phyloP scores from a whole-genome alignment of 306 rosid genomes.

The Alnus rubra region DNA sequence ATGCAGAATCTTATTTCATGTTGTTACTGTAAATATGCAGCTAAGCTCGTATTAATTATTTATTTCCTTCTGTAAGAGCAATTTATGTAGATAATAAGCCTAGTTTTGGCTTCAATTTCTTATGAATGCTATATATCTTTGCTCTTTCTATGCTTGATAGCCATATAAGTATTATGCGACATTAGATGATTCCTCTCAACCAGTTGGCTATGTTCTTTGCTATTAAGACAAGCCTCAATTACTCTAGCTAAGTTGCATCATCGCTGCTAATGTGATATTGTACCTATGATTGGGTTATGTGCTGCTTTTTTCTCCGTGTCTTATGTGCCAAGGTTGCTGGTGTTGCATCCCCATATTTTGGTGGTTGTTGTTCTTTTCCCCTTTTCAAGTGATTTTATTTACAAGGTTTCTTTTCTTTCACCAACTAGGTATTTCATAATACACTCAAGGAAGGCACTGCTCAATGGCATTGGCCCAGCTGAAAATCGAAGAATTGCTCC shows the following conservation, averaged over 20 bases:
- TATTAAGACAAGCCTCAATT: background rate
- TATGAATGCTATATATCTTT: background rate
- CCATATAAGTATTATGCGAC: background rate
- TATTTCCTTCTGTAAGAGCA: background rate
- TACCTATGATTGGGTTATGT: background rate
- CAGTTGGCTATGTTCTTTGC: background rate
- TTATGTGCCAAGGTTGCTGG: conserved; percentile 9
- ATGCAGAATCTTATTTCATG: background rate
- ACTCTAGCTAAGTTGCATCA: background rate
- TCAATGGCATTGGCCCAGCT: conserved; percentile 92
- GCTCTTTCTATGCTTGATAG: background rate
- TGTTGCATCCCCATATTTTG: conserved; percentile 29
- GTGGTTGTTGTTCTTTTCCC: conserved; percentile 9
- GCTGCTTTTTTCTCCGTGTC: background rate
- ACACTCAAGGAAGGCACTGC: conserved; percentile 91
- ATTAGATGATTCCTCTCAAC: background rate
- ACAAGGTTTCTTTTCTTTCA: conserved; percentile 90
- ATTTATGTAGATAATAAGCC: conserved; percentile 4
- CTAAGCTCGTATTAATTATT: background rate
- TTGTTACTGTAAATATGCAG: background rate
- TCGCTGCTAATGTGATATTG: conserved; percentile 3
- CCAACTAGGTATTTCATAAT: conserved; percentile 87
- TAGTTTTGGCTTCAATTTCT: background rate
- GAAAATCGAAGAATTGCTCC: conserved; percentile 94
- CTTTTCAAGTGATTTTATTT: conserved; percentile 83